Conservation (phyloP, 768 basidiomycete genomes). For the Pleurotus eryngii region DNA sequence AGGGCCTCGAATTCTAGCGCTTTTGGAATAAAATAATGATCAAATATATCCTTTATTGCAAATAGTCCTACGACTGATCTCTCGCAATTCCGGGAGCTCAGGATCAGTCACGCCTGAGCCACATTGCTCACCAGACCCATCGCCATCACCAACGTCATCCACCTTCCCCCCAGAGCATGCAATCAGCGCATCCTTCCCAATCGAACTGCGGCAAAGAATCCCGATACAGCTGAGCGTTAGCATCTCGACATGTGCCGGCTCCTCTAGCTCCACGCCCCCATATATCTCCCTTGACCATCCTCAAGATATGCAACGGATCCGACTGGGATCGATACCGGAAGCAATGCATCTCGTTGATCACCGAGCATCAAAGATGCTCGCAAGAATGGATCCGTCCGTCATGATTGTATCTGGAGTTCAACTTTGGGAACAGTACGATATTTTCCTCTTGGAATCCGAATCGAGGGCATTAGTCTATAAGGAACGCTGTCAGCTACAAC, state of each 20-base stretch:
- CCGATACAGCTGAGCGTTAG: too few species aligned
- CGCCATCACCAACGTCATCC: background rate
- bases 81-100: constrained; percentile 1
- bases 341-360: background rate
- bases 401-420: background rate
- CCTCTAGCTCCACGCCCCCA: background rate
- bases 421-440: constrained; percentile 1
- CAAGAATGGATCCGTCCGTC: background rate
- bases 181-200: background rate
- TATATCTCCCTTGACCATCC: background rate
- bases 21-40: background rate
- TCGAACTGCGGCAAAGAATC: background rate
- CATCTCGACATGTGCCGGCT: background rate
- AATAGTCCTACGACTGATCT: constrained; percentile 4
- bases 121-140: background rate
- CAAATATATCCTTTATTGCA: background rate
- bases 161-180: background rate
- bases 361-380: background rate
- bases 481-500: background rate
- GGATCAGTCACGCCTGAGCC: background rate
- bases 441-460: background rate
- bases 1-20: background rate
- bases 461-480: background rate
- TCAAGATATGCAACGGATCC: background rate
- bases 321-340: background rate